Percentiles rank a stretch among this genome's conserved stretches.
These are phyloP conservation scores for Boletus vermiculosoides DNA, from an alignment of 768 basidiomycete genomes.

Conservation along the genomic window DNA sequence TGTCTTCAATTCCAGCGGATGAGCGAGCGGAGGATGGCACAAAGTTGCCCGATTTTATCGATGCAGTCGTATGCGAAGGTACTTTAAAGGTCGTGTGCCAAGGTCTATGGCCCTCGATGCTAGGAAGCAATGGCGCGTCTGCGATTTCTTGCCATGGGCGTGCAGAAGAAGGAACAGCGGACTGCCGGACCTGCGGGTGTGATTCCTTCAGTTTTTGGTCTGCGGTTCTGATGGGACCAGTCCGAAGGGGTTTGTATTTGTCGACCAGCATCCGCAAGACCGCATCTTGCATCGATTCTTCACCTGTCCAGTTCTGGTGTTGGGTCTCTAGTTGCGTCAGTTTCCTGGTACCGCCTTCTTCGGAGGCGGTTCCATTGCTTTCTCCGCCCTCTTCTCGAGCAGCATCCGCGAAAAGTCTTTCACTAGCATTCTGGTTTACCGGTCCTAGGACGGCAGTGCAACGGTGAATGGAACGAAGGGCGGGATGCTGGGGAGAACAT, in stretches of 20 bases:
- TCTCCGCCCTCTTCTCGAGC: conserved; percentile 49
- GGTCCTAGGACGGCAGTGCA: conserved; percentile 5
- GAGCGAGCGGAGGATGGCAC: conserved; percentile 25
- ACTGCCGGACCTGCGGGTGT: conserved; percentile 39
- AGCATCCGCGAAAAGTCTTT: conserved; percentile 68
- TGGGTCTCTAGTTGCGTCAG: conserved; percentile 40
- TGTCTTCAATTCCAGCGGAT: conserved; percentile 19
- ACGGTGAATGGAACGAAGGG: background rate
- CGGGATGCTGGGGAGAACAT: background rate
- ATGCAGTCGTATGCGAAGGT: conserved; percentile 53
- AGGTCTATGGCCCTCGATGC: conserved; percentile 56
- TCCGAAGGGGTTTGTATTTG: conserved; percentile 81
- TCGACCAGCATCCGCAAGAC: conserved; percentile 85
- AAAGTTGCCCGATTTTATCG: conserved; percentile 53
- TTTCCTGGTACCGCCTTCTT: conserved; percentile 15
- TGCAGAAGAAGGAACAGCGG: conserved; percentile 5
- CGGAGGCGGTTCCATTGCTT: conserved; percentile 5
- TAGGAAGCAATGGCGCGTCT: conserved; percentile 52
- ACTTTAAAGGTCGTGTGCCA: conserved; percentile 70
- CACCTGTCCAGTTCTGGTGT: conserved; percentile 74
- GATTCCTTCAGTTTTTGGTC: conserved; percentile 62
- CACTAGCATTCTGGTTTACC: conserved; percentile 41
- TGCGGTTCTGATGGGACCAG: conserved; percentile 54
- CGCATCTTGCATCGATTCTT: conserved; percentile 66
- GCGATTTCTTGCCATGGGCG: conserved; percentile 22